These are phyloP conservation scores for Colletotrichum plurivorum DNA, from an alignment of 2,329 filamentous ascomycete species.

Conservation along the genomic window DNA sequence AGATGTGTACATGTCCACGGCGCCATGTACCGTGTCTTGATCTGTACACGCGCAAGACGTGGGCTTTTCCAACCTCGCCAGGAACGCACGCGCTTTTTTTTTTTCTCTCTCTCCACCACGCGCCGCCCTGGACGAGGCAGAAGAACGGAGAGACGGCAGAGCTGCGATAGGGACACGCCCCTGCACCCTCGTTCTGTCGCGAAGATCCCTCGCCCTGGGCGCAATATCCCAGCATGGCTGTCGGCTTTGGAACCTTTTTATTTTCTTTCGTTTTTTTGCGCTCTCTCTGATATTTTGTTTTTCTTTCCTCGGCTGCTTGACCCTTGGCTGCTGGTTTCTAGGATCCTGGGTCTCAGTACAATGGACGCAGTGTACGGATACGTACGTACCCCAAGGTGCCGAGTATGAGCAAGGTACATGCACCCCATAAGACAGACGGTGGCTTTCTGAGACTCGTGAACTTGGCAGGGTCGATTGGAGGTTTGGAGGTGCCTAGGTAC, in stretches of 20 bases:
- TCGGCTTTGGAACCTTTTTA: slow-evolving; percentile 10
- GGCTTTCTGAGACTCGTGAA: slow-evolving; percentile 38
- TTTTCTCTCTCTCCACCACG: slow-evolving; percentile 11
- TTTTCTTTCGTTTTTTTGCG: background rate
- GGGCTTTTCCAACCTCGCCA: slow-evolving; percentile 3
- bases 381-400: too few relatives aligned
- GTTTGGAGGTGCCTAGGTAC: background rate
- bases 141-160: slow-evolving; percentile 28
- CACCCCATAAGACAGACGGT: background rate
- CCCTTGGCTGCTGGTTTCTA: background rate
- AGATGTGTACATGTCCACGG: too few relatives aligned
- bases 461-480: slow-evolving; percentile 36
- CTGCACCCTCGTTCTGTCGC: slow-evolving; percentile 7
- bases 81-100: slow-evolving; percentile 28
- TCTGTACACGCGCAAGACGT: slow-evolving; percentile 20
- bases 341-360: too few relatives aligned
- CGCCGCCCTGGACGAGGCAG: slow-evolving; percentile 28
- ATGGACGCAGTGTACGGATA: too few relatives aligned
- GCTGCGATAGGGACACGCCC: slow-evolving; percentile 17
- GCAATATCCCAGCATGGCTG: slow-evolving; percentile 10
- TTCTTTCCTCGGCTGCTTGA: background rate
- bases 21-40: slow-evolving; percentile 2
- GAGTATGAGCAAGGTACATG: background rate
- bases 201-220: slow-evolving; percentile 26
- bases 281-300: background rate